Conservation (phyloP, 2,329 filamentous ascomycete species). For the Fusarium succisae region DNA sequence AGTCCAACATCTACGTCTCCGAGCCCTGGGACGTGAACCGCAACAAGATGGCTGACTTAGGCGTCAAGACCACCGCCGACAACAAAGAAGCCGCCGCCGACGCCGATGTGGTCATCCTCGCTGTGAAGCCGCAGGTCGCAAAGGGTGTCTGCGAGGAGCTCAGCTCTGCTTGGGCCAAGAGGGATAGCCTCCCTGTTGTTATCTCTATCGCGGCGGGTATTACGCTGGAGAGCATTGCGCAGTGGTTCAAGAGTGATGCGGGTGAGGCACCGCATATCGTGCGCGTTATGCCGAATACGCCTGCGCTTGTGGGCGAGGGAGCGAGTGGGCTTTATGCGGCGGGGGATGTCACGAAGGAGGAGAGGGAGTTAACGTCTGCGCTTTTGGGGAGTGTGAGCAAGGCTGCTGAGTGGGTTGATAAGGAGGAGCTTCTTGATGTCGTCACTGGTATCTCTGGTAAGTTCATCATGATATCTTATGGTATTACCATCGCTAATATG, state of each 20-base stretch:
- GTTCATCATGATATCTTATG: neutral
- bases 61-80: conserved; percentile 57
- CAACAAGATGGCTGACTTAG: conserved; percentile 56
- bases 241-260: conserved; percentile 53
- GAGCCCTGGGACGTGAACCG: conserved; percentile 65
- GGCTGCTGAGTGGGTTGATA: conserved; percentile 60
- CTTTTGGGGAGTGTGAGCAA: conserved; percentile 59
- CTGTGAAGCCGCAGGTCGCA: conserved; percentile 62
- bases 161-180: conserved; percentile 49
- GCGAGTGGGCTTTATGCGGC: conserved; percentile 59
- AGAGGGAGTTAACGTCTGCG: conserved; percentile 54
- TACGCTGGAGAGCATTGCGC: conserved; percentile 54
- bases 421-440: conserved; percentile 60
- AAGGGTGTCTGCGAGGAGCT: conserved; percentile 59
- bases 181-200: conserved; percentile 52
- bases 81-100: conserved; percentile 56
- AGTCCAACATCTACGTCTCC: conserved; percentile 57
- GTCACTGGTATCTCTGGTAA: conserved; percentile 60
- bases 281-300: conserved; percentile 64
- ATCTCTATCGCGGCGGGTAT: conserved; percentile 62
- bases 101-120: conserved; percentile 59
- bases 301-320: conserved; percentile 60
- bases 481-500: neutral
- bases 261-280: conserved; percentile 55
- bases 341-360: conserved; percentile 52